Percentiles rank a stretch among this genome's conserved stretches.
Evolutionary conservation across 805 yeast species (phyloP).

Genomic region (Sugiyamaella marilandica): DNA sequence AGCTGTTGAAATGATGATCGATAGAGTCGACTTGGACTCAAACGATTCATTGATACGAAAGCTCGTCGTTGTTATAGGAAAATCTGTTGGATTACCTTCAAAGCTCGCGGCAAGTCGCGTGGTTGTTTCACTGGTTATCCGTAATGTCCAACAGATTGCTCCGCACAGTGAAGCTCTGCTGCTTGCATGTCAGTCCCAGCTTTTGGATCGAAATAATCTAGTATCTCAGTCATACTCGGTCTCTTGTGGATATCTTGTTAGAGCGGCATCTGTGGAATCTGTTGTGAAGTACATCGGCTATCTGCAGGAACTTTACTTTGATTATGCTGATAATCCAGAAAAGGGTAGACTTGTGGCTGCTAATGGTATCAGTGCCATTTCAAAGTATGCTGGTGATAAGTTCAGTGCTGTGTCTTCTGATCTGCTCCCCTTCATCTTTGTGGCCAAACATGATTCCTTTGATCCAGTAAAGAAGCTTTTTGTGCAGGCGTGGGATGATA

Average conservation of each 20-base stretch:
- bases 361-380: constrained; percentile 57
- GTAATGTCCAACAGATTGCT: constrained; percentile 44
- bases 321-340: constrained; percentile 43
- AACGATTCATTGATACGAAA: constrained; percentile 47
- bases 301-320: constrained; percentile 56
- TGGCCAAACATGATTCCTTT: constrained; percentile 66
- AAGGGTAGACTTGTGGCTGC: constrained; percentile 50
- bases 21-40: constrained; percentile 47
- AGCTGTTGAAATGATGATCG: constrained; percentile 68
- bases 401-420: constrained; percentile 58
- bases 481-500: constrained; percentile 70
- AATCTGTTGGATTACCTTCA: constrained; percentile 84
- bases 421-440: constrained; percentile 71
- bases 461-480: constrained; percentile 45
- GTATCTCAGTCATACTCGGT: constrained; percentile 72
- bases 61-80: constrained; percentile 53
- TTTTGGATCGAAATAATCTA: constrained; percentile 66
- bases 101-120: constrained; percentile 80
- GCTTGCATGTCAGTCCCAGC: constrained; percentile 51
- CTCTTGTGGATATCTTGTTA: constrained; percentile 72
- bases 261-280: constrained; percentile 50
- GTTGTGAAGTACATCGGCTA: constrained; percentile 50
- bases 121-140: constrained; percentile 56
- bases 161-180: constrained; percentile 61
- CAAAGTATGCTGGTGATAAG: constrained; percentile 62